Base-by-base conservation (phyloP, 306 rosid genomes). In the Pterocarpus santalinus region DNA sequence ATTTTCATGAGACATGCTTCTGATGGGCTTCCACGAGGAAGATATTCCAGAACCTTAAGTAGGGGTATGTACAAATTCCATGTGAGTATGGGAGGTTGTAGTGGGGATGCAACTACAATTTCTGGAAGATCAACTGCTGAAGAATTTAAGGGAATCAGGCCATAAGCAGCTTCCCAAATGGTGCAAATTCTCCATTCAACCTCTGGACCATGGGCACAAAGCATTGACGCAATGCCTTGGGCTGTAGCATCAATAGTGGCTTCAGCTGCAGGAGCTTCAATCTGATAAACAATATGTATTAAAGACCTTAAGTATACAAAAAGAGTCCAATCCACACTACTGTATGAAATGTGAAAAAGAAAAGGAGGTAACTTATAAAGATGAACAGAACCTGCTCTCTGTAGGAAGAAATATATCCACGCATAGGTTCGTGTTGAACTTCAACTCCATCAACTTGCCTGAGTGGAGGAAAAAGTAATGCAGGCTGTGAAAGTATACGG, bases 151-250 rank as follows among this genome's bases (percentile, higher is more conserved):
- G 97, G 98, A 80, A 93, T 93, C 63, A 93, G 79, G 65, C 98
- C 97, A 85, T 93, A 93, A 33, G 98, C 97, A 70, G 98, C 98
- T 85, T 93, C 98, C 98, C 98, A 93, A 52, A 93, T 93, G 61
- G 97, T 93, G 87, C 98, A 93, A 67, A 91, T 93, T 85, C 98
- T 86, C 98, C 98, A 91, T 84, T 93, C 98, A 82, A 91, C 98
- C 83, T 93, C 98, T 16, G 98, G 89, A 51, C 98, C 94, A 85
- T 93, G 93, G 67, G 97, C 93, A 79, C 98, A 93, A 66, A 93
- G 97, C 98, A 93, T 90, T 61, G 98, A 91, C 17, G 97, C 97
- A 83, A 93, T 88, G 72, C 98, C 98, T 82, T 93, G 97, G 75
- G 98, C 98, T 55, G 98, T 93, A 76, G 98, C 98, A 73, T 93